phyloP scores from a whole-genome alignment of 2,329 filamentous ascomycete genomes.

The Blastomyces gilchristii region DNA sequence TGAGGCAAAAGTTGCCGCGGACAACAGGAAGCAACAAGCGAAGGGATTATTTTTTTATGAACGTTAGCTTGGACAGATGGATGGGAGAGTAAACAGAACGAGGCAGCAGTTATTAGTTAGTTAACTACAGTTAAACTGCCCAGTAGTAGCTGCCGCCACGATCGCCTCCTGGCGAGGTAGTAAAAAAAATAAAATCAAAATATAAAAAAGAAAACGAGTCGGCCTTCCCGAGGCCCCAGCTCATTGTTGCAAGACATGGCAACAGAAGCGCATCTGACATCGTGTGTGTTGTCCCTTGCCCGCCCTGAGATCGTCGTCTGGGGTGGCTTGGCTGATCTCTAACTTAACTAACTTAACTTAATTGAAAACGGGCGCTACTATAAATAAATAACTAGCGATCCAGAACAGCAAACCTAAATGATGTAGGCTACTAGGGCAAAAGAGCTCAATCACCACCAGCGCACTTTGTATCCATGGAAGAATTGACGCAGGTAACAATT shows the following conservation, averaged over 20 bases:
- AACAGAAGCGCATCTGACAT: neutral
- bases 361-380: neutral
- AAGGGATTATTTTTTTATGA: too few relatives aligned
- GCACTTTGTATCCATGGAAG: neutral
- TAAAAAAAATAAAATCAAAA: neutral
- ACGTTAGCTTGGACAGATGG: neutral
- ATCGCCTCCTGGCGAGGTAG: neutral
- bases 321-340: neutral
- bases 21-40: too few relatives aligned
- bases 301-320: neutral
- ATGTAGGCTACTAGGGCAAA: neutral
- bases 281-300: neutral
- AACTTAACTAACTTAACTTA: too few relatives aligned
- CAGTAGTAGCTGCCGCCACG: neutral
- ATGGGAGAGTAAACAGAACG: neutral
- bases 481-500: neutral
- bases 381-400: neutral
- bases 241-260: neutral
- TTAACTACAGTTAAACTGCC: neutral
- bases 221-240: neutral
- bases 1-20: neutral
- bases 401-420: neutral
- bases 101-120: neutral
- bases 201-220: neutral
- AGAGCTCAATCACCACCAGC: too few relatives aligned